Percentiles rank a stretch among this genome's conserved stretches.
These are phyloP conservation scores for Rhizophagus clarus DNA, from an alignment of 192 early-diverging fungal species.

Conservation along the genomic window DNA sequence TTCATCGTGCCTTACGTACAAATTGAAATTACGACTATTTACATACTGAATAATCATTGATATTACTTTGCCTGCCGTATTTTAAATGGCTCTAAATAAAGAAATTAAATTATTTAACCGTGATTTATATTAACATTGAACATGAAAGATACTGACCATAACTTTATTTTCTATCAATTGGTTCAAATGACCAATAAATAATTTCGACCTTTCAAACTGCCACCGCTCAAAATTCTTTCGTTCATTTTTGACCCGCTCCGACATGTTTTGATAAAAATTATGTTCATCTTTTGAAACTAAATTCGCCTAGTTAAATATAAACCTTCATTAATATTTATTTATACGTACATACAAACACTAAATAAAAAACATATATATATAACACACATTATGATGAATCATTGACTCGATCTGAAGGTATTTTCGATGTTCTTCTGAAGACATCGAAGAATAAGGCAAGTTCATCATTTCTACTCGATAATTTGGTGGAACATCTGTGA, in stretches of 20 bases:
- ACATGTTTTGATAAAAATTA: background rate
- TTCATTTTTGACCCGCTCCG: background rate
- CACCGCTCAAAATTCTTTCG: slow-evolving; percentile 6
- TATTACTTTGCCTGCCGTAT: background rate
- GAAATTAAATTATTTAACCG: background rate
- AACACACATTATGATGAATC: background rate
- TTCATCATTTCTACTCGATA: background rate
- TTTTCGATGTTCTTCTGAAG: slow-evolving; percentile 8
- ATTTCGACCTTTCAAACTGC: slow-evolving; percentile 14
- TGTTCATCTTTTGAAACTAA: background rate
- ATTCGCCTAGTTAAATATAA: background rate
- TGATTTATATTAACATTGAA: background rate
- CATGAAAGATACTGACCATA: background rate
- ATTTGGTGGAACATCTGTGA: too few species aligned
- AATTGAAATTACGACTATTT: background rate
- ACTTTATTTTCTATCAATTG: background rate
- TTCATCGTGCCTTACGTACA: background rate
- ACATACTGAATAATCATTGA: slow-evolving; percentile 26
- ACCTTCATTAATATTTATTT: background rate
- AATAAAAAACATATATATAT: background rate
- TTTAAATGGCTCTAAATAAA: slow-evolving; percentile 5
- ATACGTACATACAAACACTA: too few species aligned
- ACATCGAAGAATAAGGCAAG: slow-evolving; percentile 14
- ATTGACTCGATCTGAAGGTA: slow-evolving; percentile 9
- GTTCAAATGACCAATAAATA: background rate